These are phyloP conservation scores for Saccharomycopsis sp. DNA, from an alignment of 805 yeast genomes.

Conservation along the genomic window DNA sequence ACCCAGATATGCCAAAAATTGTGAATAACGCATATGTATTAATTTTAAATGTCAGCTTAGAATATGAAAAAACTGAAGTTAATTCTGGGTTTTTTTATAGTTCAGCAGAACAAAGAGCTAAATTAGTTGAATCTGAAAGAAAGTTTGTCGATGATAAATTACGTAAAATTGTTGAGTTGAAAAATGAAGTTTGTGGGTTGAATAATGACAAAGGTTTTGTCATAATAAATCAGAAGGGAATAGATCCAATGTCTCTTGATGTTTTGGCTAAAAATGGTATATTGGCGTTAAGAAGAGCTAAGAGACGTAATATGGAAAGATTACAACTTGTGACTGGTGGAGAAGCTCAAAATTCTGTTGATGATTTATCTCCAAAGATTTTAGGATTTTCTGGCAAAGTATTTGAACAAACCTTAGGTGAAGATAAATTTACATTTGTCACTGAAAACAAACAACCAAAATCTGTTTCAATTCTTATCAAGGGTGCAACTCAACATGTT, in stretches of 20 bases:
- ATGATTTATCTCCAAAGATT: constrained; percentile 71
- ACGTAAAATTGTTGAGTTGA: constrained; percentile 83
- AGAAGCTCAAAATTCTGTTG: constrained; percentile 95
- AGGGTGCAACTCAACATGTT: constrained; percentile 87
- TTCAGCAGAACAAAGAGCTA: constrained; percentile 92
- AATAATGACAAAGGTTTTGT: constrained; percentile 76
- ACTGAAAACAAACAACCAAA: constrained; percentile 87
- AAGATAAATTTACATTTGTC: constrained; percentile 93
- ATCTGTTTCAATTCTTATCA: constrained; percentile 84
- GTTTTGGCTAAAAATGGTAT: constrained; percentile 88
- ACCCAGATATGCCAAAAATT: constrained; percentile 96
- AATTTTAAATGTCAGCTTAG: constrained; percentile 88
- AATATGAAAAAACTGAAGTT: constrained; percentile 96
- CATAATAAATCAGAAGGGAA: constrained; percentile 95
- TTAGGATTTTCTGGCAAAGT: constrained; percentile 88
- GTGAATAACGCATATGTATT: constrained; percentile 78
- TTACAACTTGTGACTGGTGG: constrained; percentile 95
- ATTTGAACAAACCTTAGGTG: constrained; percentile 90
- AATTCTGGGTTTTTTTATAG: constrained; percentile 94
- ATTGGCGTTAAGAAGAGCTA: constrained; percentile 93
- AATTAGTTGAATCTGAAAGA: constrained; percentile 87
- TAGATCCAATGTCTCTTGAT: constrained; percentile 96
- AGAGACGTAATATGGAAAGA: constrained; percentile 98
- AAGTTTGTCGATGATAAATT: constrained; percentile 91
- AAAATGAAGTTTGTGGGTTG: constrained; percentile 82